Evolutionary conservation across 2,329 filamentous ascomycete genomes (phyloP).

Genomic region (Coleophoma eucalyptorum): DNA sequence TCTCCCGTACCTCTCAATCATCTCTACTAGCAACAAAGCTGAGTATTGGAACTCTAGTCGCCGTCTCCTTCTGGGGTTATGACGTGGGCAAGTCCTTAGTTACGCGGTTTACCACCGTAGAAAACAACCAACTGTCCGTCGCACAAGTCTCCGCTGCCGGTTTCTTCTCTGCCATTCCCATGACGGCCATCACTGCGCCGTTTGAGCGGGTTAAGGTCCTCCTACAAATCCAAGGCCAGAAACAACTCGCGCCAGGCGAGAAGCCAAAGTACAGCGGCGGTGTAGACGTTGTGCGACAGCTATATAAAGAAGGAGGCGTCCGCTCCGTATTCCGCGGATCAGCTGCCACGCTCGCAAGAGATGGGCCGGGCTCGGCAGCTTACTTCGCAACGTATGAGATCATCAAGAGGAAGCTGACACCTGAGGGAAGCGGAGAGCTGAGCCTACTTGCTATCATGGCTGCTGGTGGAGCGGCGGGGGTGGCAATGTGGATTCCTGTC

Average conservation of each 20-base stretch:
- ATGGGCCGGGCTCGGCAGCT: constrained; percentile 87
- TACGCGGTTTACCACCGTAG: constrained; percentile 58
- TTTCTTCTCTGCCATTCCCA: constrained; percentile 96
- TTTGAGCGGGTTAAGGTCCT: constrained; percentile 99
- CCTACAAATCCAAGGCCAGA: constrained; percentile 94
- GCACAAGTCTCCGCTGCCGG: constrained; percentile 87
- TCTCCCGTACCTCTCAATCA: constrained; percentile 18
- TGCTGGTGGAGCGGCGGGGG: constrained; percentile 84
- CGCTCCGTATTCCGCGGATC: constrained; percentile 90
- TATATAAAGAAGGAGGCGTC: constrained; percentile 88
- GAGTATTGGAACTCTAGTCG: constrained; percentile 42
- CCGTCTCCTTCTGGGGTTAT: constrained; percentile 80
- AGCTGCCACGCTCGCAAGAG: constrained; percentile 85
- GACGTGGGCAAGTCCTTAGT: constrained; percentile 93
- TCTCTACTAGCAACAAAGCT: background rate
- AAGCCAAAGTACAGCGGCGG: constrained; percentile 89
- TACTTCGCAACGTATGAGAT: constrained; percentile 98
- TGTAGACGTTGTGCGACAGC: constrained; percentile 84
- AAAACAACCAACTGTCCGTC: constrained; percentile 72
- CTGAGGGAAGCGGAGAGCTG: constrained; percentile 71
- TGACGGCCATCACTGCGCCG: constrained; percentile 97
- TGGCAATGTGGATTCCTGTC: constrained; percentile 99
- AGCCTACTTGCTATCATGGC: constrained; percentile 79
- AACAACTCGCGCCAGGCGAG: constrained; percentile 77
- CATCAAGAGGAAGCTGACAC: constrained; percentile 84